Evolutionary conservation across 352 stramenopile genomes (phyloP).

Genomic region (Albugo laibachii): DNA sequence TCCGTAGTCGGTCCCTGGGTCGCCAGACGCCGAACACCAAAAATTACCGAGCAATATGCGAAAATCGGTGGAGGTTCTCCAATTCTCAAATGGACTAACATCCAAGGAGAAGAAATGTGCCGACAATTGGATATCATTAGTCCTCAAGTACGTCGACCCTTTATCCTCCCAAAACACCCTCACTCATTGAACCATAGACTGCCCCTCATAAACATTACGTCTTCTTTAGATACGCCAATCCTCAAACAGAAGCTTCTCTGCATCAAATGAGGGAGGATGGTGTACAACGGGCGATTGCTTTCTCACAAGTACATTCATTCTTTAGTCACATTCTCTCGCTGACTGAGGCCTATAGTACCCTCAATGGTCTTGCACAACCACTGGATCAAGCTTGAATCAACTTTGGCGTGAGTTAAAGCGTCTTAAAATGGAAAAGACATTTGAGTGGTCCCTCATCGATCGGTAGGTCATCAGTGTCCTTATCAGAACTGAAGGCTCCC

Average conservation of each 20-base stretch:
- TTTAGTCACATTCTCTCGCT: background rate
- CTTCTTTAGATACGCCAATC: slow-evolving; percentile 97
- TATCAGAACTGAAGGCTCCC: slow-evolving; percentile 5
- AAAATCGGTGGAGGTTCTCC: slow-evolving; percentile 93
- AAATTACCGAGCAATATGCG: slow-evolving; percentile 90
- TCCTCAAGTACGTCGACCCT: slow-evolving; percentile 23
- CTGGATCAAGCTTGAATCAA: slow-evolving; percentile 88
- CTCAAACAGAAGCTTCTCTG: slow-evolving; percentile 92
- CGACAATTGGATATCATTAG: slow-evolving; percentile 80
- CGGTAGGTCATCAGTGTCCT: slow-evolving; percentile 8
- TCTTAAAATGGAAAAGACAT: slow-evolving; percentile 74
- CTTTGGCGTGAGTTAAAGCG: slow-evolving; percentile 66
- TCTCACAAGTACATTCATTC: slow-evolving; percentile 66
- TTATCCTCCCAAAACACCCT: background rate
- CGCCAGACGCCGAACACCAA: slow-evolving; percentile 80
- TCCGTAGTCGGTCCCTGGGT: slow-evolving; percentile 57
- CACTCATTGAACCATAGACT: slow-evolving; percentile 11
- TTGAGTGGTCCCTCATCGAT: slow-evolving; percentile 73
- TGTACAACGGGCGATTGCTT: slow-evolving; percentile 90
- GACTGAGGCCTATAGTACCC: slow-evolving; percentile 60
- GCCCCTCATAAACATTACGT: slow-evolving; percentile 91
- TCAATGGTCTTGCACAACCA: slow-evolving; percentile 96
- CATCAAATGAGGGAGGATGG: slow-evolving; percentile 88
- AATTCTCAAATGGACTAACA: slow-evolving; percentile 94
- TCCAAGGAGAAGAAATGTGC: slow-evolving; percentile 85